These are phyloP conservation scores for Xylaria arbuscula DNA, from an alignment of 2,329 filamentous ascomycete genomes.

Conservation along the genomic window DNA sequence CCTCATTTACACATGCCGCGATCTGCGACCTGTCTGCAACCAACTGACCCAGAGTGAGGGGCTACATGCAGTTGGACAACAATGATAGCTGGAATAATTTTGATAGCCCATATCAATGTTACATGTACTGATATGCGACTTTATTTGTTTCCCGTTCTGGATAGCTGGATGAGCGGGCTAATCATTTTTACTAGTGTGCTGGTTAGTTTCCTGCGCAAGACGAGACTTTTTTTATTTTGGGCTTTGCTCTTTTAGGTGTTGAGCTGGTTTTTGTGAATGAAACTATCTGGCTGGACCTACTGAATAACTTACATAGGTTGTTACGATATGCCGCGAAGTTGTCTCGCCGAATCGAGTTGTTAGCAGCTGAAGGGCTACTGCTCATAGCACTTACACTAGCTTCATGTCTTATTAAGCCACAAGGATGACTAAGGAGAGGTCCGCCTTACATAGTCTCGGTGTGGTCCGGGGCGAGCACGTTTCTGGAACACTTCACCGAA, in stretches of 20 bases:
- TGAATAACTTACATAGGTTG: slow-evolving; percentile 5
- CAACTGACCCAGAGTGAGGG: slow-evolving; percentile 20
- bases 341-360: slow-evolving; percentile 14
- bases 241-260: neutral
- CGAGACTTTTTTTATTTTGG: neutral
- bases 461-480: slow-evolving; percentile 6
- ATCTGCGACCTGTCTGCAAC: slow-evolving; percentile 32
- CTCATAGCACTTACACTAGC: slow-evolving; percentile 1
- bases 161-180: neutral
- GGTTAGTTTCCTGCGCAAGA: slow-evolving; percentile 1
- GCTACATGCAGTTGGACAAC: slow-evolving; percentile 7
- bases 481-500: slow-evolving; percentile 21
- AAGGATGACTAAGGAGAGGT: slow-evolving; percentile 5
- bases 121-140: neutral
- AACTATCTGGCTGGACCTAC: neutral
- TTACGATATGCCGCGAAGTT: slow-evolving; percentile 2
- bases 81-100: neutral
- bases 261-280: slow-evolving; percentile 1
- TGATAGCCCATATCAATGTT: no score
- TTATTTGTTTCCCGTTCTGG: slow-evolving; percentile 10
- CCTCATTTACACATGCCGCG: slow-evolving; percentile 1
- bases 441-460: slow-evolving; percentile 8
- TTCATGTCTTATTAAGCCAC: slow-evolving; percentile 24
- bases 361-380: slow-evolving; percentile 17
- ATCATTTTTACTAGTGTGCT: slow-evolving; percentile 1